Evolutionary conservation across 768 basidiomycete genomes (phyloP), one percentile per base, ranked within the genome.

Genomic region (Hypsizygus marmoreus): DNA sequence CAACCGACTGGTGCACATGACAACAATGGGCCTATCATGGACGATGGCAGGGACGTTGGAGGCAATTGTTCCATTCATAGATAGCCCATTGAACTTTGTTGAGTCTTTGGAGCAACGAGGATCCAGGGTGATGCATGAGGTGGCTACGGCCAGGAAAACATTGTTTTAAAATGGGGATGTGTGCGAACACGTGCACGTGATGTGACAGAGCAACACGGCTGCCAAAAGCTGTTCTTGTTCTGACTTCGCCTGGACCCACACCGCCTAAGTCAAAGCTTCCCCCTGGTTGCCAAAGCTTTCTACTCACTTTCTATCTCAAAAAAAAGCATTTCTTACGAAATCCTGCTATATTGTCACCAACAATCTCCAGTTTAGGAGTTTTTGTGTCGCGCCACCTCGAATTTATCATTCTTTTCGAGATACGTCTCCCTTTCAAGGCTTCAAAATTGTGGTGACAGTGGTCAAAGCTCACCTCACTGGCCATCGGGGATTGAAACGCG

Each of bases 401-500:
- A 30, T 13, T 40, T 17, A 19, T 26, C 47, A 32, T 20, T 32
- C 43, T 41, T 17, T 26, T 25, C 39, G 22, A 19, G 25, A 43
- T 10, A n/a, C n/a, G n/a, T 26, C 33, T 31, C 38, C 36, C 51
- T 50, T 50, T 49, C 47, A 55, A 24, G 44, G 26, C 47, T 43
- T 47, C 43, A 42, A 37, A 46, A 47, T 22, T 22, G 30, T 19
- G 39, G 26, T 40, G 55, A 34, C 45, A 40, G 17, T 39, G 35
- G 53, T 45, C 55, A 51, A 57, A 51, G 54, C 48, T 33, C 33
- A 33, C 14, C 31, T 28, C 35, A 6, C 37, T 50, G 45, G 30
- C 33, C 50, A 46, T 55, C 60, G 63, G 63, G 58, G 57, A 57
- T 63, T 64, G 56, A 56, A 66, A 63, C 61, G 56, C 59, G 63